Conservation (phyloP, 2,329 filamentous ascomycete species). For the Dothideomycetes sp. region DNA sequence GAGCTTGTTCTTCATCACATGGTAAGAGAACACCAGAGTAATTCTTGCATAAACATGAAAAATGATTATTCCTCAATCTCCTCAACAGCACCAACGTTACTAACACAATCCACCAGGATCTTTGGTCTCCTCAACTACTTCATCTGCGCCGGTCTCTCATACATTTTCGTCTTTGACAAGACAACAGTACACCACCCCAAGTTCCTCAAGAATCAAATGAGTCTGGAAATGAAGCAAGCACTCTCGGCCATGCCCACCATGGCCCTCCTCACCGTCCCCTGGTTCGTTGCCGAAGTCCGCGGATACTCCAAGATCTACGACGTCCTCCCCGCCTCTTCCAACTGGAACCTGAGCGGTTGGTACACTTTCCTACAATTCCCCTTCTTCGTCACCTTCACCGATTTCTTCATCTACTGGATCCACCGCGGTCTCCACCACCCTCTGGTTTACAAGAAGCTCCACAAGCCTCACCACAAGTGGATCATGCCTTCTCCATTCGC, state of each 20-base stretch:
- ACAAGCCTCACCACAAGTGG: conserved; percentile 99
- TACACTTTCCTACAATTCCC: conserved; percentile 82
- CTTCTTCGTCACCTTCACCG: conserved; percentile 78
- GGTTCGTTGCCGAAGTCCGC: conserved; percentile 74
- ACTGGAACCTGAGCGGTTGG: conserved; percentile 64
- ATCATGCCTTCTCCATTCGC: conserved; percentile 96
- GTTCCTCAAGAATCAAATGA: conserved; percentile 88
- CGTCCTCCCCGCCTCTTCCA: conserved; percentile 37
- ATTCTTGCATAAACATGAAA: too few relatives aligned
- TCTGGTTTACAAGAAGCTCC: conserved; percentile 70
- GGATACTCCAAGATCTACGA: conserved; percentile 87
- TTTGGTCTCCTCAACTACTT: conserved; percentile 83
- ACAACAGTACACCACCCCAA: conserved; percentile 80
- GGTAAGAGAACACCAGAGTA: too few relatives aligned
- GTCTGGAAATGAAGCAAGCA: conserved; percentile 75
- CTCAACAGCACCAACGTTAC: too few relatives aligned
- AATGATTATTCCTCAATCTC: too few relatives aligned
- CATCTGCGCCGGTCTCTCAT: conserved; percentile 71
- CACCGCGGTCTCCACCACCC: conserved; percentile 80
- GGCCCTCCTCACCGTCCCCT: conserved; percentile 68
- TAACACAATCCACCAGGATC: conserved; percentile 48
- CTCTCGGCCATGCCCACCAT: conserved; percentile 70
- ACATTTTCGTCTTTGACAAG: conserved; percentile 86
- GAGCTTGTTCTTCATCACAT: conserved; percentile 75
- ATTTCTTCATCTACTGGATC: conserved; percentile 85